phyloP scores from a whole-genome alignment of 2,329 filamentous ascomycete species.

The Paraphaeosphaeria sporulosa region DNA sequence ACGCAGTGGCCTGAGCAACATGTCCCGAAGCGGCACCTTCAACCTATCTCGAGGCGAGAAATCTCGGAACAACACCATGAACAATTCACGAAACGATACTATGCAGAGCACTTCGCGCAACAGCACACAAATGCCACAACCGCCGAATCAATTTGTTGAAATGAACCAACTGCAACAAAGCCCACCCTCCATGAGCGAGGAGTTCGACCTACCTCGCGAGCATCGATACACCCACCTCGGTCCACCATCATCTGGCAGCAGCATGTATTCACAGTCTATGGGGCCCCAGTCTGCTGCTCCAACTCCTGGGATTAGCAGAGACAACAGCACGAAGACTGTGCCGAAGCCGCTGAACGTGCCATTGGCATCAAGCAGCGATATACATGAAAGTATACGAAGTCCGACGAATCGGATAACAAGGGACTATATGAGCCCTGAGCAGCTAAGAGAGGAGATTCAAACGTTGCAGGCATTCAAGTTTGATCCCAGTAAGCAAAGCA shows the following conservation, averaged over 20 bases:
- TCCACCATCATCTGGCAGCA: constrained; percentile 10
- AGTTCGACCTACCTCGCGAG: constrained; percentile 8
- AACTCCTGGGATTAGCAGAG: not conserved
- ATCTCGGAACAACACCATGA: constrained; percentile 3
- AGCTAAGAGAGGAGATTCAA: constrained; percentile 12
- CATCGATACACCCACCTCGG: constrained; percentile 6
- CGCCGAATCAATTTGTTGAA: constrained; percentile 1
- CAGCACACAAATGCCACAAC: not conserved
- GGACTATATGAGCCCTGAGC: constrained; percentile 14
- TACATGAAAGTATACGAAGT: constrained; percentile 4
- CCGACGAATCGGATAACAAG: constrained; percentile 7
- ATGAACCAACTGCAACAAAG: constrained; percentile 1
- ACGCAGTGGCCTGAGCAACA: constrained; percentile 14
- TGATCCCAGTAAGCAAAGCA: constrained; percentile 12
- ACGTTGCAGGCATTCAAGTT: constrained; percentile 16
- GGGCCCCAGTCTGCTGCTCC: not conserved
- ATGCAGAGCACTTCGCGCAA: constrained; percentile 1
- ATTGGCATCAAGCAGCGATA: constrained; percentile 7
- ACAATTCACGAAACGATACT: constrained; percentile 7
- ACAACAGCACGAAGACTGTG: constrained; percentile 1
- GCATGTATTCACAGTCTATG: constrained; percentile 12
- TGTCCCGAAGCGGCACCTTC: constrained; percentile 16
- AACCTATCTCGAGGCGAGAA: constrained; percentile 1
- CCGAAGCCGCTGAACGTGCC: constrained; percentile 10
- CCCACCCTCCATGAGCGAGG: constrained; percentile 1